Conservation (phyloP, 2,329 filamentous ascomycete species). For the Diaporthe batatas region DNA sequence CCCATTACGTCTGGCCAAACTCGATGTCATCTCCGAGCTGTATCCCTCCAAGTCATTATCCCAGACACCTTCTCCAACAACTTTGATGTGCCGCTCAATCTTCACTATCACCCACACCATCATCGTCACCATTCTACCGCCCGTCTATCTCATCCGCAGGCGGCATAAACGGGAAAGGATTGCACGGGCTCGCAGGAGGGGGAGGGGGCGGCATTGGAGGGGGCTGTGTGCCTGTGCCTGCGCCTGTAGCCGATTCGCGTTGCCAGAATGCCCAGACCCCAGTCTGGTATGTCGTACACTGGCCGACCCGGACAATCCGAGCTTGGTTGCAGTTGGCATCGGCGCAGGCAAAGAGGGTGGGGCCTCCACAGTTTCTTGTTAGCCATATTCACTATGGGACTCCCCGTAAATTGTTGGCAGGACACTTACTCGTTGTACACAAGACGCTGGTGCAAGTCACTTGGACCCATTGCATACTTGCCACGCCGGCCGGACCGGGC, state of each 20-base stretch:
- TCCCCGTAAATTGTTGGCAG: fast-evolving
- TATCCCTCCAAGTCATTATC: background rate
- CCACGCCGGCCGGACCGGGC: background rate
- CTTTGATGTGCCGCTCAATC: background rate
- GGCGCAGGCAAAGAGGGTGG: background rate
- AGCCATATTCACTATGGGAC: background rate
- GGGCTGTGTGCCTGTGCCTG: background rate
- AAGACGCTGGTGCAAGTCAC: conserved; percentile 5
- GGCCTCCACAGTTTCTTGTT: background rate
- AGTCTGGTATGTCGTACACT: background rate
- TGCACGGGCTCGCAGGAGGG: background rate
- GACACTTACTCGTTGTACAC: background rate
- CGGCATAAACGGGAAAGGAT: background rate
- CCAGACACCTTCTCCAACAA: background rate
- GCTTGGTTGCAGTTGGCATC: conserved; percentile 11
- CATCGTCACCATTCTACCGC: background rate
- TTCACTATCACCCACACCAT: background rate
- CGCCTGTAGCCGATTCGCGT: background rate
- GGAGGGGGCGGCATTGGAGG: background rate
- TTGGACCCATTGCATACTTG: conserved; percentile 16
- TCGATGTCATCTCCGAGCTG: no score
- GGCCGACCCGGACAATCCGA: background rate
- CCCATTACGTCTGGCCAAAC: background rate
- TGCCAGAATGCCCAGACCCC: conserved; percentile 7
- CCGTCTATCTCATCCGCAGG: background rate